phyloP scores from a whole-genome alignment of 2,329 filamentous ascomycete species.

The Rhynchosporium graminicola region DNA sequence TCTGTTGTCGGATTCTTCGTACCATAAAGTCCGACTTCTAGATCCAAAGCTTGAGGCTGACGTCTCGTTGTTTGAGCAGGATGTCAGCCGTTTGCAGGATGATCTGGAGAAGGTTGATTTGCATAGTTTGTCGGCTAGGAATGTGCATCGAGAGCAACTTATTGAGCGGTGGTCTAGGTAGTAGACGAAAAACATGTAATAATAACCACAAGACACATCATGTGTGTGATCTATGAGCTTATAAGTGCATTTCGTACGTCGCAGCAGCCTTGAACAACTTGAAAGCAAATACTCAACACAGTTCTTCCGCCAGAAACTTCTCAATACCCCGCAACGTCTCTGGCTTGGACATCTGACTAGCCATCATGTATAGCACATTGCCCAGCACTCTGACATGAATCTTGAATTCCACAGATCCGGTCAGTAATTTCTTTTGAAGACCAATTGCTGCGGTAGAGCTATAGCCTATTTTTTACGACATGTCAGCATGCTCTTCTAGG shows the following conservation, averaged over 20 bases:
- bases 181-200: neutral
- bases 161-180: constrained; percentile 45
- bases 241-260: neutral
- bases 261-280: too few species aligned
- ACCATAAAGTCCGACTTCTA: constrained; percentile 49
- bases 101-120: constrained; percentile 42
- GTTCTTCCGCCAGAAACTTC: constrained; percentile 17
- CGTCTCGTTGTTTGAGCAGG: constrained; percentile 43
- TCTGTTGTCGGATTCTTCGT: constrained; percentile 54
- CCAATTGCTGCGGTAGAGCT: constrained; percentile 43
- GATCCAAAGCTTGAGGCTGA: constrained; percentile 56
- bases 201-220: neutral
- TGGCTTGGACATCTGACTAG: constrained; percentile 47
- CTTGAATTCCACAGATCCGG: constrained; percentile 40
- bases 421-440: constrained; percentile 44
- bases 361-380: constrained; percentile 61
- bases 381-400: constrained; percentile 57
- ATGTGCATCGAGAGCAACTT: constrained; percentile 52
- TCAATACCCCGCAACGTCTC: constrained; percentile 36
- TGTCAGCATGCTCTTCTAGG: neutral
- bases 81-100: constrained; percentile 44
- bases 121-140: constrained; percentile 44
- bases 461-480: constrained; percentile 30
- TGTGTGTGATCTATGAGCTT: neutral
- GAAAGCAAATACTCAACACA: constrained; percentile 13